These are phyloP conservation scores for Pichia occidentalis DNA, from an alignment of 805 yeast genomes.

Conservation along the genomic window DNA sequence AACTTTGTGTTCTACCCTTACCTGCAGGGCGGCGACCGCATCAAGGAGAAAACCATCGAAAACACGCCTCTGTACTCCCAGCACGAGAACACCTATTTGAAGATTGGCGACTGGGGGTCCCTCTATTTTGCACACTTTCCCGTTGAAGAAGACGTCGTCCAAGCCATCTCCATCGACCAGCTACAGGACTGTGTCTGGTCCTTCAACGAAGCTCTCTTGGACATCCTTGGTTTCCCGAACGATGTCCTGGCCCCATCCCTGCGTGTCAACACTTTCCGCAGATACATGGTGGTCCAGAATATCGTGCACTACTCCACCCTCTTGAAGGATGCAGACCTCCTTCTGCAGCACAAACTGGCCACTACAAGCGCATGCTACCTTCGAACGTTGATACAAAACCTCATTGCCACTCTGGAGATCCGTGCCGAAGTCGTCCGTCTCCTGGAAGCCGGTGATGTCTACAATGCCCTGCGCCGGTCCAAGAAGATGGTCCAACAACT, in stretches of 20 bases:
- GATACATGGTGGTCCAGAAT: conserved; percentile 19
- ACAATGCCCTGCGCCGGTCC: no score
- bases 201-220: conserved; percentile 19
- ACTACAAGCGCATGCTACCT: no score
- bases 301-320: no score
- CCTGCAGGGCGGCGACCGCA: conserved; percentile 17
- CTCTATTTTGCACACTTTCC: conserved; percentile 24
- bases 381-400: no score
- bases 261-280: conserved; percentile 19
- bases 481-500: no score
- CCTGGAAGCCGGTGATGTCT: no score
- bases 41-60: conserved; percentile 16
- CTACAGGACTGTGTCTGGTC: conserved; percentile 24
- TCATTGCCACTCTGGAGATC: no score
- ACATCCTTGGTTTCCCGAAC: conserved; percentile 18
- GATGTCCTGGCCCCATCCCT: conserved; percentile 20
- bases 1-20: conserved; percentile 23
- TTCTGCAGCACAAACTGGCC: no score
- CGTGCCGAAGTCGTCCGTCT: no score
- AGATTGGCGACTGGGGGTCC: conserved; percentile 22
- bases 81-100: conserved; percentile 18
- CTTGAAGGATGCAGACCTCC: no score
- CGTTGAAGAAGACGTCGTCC: not conserved
- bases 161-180: not conserved
- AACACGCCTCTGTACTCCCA: conserved; percentile 14